Evolutionary conservation across 306 rosid genomes (phyloP), one percentile per base, ranked within the genome.

Genomic region (Mucuna pruriens): DNA sequence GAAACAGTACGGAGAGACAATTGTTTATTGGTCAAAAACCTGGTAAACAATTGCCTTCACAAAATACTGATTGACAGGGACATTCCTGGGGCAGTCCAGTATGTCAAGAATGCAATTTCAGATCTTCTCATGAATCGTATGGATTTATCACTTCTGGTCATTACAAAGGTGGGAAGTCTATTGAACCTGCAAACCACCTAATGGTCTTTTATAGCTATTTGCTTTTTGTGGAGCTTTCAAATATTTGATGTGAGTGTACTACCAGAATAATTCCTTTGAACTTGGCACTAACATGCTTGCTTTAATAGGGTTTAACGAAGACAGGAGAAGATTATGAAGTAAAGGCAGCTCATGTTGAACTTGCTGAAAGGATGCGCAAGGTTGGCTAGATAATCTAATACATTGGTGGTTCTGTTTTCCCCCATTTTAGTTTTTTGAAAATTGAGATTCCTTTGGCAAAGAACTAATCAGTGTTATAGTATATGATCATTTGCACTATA

Each of bases 321-420:
- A 89, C 94, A 16, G 98, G 99, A 85, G 98, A 95, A 84, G 97
- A 95, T 87, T 95, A 95, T 82, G 99, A 92, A 88, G 99, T 95
- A 19, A 95, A 95, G 87, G 69, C 94, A 34, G 99, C 99, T 84
- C 98, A 95, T 80, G 99, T 95, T 74, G 98, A 95, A 87, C 98
- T 93, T 78, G 99, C 99, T 83, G 99, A 95, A 81, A 91, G 99
- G 76, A 93, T 95, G 99, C 98, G 99, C 70, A 93, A 95, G 99
- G 99, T 95, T 75, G 62, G 90, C 54, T 76, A 62, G 66, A 85
- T 83, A 44, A 74, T 83, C 55, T 69, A 45, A 48, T 80, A 51
- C 40, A 39, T 46, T 75, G 19, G 9, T 13, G 82, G 65, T 65
- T 57, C 33, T 68, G 42, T 33, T 77, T 68, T 71, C 22, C 10